A percentile compares a stretch with the other conserved stretches of the same genome.
Conservation (phyloP, 805 yeast species). For the Schwanniomyces occidentalis region DNA sequence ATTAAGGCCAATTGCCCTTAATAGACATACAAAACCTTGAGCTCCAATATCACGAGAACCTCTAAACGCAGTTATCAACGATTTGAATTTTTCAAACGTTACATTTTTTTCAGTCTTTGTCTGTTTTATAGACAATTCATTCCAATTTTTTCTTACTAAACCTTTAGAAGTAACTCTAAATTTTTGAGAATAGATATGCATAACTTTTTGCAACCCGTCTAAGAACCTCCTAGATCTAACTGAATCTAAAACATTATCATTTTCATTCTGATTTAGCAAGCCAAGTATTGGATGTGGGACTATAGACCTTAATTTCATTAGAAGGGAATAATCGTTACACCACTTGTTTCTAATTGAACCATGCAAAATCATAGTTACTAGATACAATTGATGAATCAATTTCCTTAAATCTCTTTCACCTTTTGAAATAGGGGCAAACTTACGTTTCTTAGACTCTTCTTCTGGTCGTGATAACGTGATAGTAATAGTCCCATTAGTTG, state of each 20-base stretch:
- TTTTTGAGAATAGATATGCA: conserved; percentile 59
- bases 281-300: conserved; percentile 49
- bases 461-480: conserved; percentile 16
- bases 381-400: conserved; percentile 55
- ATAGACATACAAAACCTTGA: conserved; percentile 80
- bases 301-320: conserved; percentile 38
- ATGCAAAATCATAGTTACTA: conserved; percentile 63
- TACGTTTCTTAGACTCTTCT: conserved; percentile 19
- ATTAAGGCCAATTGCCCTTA: conserved; percentile 68
- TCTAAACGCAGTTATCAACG: conserved; percentile 41
- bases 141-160: conserved; percentile 36
- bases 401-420: conserved; percentile 59
- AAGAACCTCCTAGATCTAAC: conserved; percentile 66
- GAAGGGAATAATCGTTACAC: conserved; percentile 56
- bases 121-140: conserved; percentile 25
- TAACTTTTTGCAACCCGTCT: conserved; percentile 71
- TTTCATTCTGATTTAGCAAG: conserved; percentile 38
- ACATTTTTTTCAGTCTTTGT: conserved; percentile 23
- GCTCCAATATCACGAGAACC: conserved; percentile 83
- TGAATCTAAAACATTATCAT: conserved; percentile 16
- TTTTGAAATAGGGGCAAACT: conserved; percentile 40
- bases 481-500: conserved; percentile 8
- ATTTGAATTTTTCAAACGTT: conserved; percentile 43
- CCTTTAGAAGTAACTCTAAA: conserved; percentile 51
- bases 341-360: conserved; percentile 71